phyloP scores from a whole-genome alignment of 73 alveolate species.

The Tetrahymena thermophila region DNA sequence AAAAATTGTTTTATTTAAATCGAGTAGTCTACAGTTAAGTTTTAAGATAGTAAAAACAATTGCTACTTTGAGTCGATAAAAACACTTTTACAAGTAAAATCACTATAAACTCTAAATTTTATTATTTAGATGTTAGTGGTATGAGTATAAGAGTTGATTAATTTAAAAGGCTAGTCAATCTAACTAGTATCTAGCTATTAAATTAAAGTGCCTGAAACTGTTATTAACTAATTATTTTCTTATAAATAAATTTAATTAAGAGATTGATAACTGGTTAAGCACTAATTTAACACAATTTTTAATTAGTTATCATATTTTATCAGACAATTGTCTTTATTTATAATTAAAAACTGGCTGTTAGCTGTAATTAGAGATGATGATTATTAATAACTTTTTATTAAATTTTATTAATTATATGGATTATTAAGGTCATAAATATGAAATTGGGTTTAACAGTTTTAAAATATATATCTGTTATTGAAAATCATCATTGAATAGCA shows the following conservation, averaged over 20 bases:
- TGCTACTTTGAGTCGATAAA: not conserved
- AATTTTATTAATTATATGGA: not conserved
- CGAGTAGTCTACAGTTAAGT: not conserved
- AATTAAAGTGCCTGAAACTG: not conserved
- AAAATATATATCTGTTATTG: not conserved
- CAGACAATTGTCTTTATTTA: not conserved
- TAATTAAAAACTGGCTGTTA: not conserved
- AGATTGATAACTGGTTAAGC: not conserved
- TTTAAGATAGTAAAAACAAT: not conserved
- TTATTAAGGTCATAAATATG: not conserved
- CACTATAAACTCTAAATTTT: not conserved
- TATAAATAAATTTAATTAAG: not conserved
- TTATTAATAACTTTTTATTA: not conserved
- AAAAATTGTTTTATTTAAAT: not conserved
- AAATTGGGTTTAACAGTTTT: not conserved
- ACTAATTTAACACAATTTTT: not conserved
- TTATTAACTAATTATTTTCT: not conserved
- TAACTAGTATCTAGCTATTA: not conserved
- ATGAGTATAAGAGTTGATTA: not conserved
- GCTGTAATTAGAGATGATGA: not conserved
- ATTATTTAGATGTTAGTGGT: not conserved
- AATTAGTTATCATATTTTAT: not conserved
- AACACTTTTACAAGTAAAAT: not conserved
- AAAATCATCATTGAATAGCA: not conserved
- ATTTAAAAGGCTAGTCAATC: not conserved